phyloP scores from a whole-genome alignment of 306 rosid genomes.

The Neltuma alba region DNA sequence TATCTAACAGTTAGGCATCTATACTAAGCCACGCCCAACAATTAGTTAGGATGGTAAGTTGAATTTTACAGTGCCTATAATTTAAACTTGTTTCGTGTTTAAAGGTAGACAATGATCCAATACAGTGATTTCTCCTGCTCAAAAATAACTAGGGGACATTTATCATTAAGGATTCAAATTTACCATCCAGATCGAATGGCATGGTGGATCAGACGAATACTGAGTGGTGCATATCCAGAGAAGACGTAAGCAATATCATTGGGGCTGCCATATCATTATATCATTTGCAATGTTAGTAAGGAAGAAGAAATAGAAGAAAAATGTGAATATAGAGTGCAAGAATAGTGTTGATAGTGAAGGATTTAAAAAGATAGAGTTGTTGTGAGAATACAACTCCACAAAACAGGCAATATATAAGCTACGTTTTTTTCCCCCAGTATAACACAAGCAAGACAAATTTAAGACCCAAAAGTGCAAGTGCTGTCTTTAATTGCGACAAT shows the following conservation, averaged over 20 bases:
- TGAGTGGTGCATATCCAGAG: slow-evolving; percentile 99
- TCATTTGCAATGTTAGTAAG: slow-evolving; percentile 34
- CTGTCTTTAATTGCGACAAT: slow-evolving; percentile 21
- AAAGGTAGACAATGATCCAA: slow-evolving; percentile 6
- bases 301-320: slow-evolving; percentile 25
- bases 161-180: slow-evolving; percentile 36
- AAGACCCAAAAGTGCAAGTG: slow-evolving; percentile 4
- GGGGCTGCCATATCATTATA: slow-evolving; percentile 68
- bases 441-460: slow-evolving; percentile 16
- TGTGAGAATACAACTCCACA: slow-evolving; percentile 13
- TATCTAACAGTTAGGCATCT: slow-evolving; percentile 14
- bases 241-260: slow-evolving; percentile 91
- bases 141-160: slow-evolving; percentile 29
- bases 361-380: slow-evolving; percentile 11
- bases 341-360: slow-evolving; percentile 18
- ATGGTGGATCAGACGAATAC: slow-evolving; percentile 94
- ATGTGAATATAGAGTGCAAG: slow-evolving; percentile 6
- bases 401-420: slow-evolving; percentile 12
- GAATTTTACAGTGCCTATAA: slow-evolving; percentile 4
- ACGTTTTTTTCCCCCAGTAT: background rate
- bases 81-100: background rate
- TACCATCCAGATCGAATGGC: slow-evolving; percentile 99
- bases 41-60: background rate
- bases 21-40: background rate
- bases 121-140: slow-evolving; percentile 10